Evolutionary conservation across 2,329 filamentous ascomycete genomes (phyloP).

Genomic region (Cercospora sp.): DNA sequence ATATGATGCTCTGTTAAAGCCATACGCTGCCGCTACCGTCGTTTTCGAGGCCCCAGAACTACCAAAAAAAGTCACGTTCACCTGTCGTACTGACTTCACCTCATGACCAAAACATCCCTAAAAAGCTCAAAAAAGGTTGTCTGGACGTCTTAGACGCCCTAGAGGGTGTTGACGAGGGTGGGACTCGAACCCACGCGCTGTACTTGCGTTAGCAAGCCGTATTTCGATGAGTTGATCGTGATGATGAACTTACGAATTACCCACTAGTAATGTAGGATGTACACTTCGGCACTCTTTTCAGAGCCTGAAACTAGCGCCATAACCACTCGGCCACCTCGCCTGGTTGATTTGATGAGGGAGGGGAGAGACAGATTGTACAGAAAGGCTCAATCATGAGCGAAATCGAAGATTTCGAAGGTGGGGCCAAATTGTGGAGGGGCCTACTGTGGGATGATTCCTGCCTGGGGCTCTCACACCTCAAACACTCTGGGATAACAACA

Average conservation of each 20-base stretch:
- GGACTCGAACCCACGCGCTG: constrained; percentile 36
- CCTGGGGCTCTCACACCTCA: neutral
- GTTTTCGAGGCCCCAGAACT: neutral
- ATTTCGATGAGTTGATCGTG: neutral
- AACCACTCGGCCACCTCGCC: constrained; percentile 31
- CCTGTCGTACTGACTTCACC: neutral
- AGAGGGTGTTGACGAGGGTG: constrained; percentile 23
- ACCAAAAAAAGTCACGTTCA: neutral
- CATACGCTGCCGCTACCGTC: neutral
- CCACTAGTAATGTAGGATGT: constrained; percentile 30
- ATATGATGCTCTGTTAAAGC: neutral
- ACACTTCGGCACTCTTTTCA: constrained; percentile 24
- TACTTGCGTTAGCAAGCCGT: constrained; percentile 10
- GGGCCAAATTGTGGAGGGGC: neutral
- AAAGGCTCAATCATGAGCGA: neutral
- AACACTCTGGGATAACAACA: neutral
- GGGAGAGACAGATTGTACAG: neutral
- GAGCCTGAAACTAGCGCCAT: constrained; percentile 32
- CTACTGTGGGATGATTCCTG: neutral
- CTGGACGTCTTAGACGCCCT: neutral
- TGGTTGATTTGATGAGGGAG: neutral
- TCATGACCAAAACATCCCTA: neutral
- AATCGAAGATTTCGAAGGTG: neutral
- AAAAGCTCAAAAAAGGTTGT: neutral
- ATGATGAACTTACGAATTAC: constrained; percentile 12